A percentile compares a stretch with the other conserved stretches of the same genome.
These are phyloP conservation scores for Leavenworthia alabamica DNA, from an alignment of 345 rosid genomes.

Conservation along the genomic window DNA sequence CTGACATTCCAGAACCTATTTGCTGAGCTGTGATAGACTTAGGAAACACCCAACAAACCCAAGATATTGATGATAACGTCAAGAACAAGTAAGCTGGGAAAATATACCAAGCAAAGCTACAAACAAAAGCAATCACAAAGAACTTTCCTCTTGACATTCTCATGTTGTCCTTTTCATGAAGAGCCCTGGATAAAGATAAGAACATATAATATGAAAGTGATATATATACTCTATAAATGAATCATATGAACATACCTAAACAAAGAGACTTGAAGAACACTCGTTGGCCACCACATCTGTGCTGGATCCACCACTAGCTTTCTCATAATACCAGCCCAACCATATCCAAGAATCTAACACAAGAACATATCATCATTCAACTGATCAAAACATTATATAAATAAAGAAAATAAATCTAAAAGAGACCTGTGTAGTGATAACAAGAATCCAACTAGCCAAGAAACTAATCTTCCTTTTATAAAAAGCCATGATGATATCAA, in stretches of 20 bases:
- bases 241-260: slow-evolving; percentile 38
- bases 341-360: slow-evolving; percentile 52
- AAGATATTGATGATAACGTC: slow-evolving; percentile 41
- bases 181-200: slow-evolving; percentile 30
- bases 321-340: slow-evolving; percentile 67
- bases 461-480: slow-evolving; percentile 50
- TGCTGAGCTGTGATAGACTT: slow-evolving; percentile 53
- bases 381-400: not conserved
- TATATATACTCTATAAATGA: no score
- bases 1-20: slow-evolving; percentile 50
- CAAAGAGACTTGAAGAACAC: slow-evolving; percentile 56
- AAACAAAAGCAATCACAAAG: slow-evolving; percentile 51
- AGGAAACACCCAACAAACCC: slow-evolving; percentile 55
- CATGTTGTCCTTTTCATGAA: slow-evolving; percentile 44
- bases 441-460: slow-evolving; percentile 53
- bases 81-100: slow-evolving; percentile 55
- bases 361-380: not conserved
- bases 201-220: not conserved
- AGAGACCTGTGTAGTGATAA: slow-evolving; percentile 53
- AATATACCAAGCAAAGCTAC: slow-evolving; percentile 60
- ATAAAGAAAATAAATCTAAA: not conserved
- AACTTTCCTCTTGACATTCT: slow-evolving; percentile 57
- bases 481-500: slow-evolving; percentile 49
- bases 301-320: slow-evolving; percentile 58
- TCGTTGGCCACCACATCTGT: slow-evolving; percentile 68